A percentile compares a stretch with the other conserved stretches of the same genome.
phyloP scores from a whole-genome alignment of 805 yeast genomes.

The Pichia membranifaciens region DNA sequence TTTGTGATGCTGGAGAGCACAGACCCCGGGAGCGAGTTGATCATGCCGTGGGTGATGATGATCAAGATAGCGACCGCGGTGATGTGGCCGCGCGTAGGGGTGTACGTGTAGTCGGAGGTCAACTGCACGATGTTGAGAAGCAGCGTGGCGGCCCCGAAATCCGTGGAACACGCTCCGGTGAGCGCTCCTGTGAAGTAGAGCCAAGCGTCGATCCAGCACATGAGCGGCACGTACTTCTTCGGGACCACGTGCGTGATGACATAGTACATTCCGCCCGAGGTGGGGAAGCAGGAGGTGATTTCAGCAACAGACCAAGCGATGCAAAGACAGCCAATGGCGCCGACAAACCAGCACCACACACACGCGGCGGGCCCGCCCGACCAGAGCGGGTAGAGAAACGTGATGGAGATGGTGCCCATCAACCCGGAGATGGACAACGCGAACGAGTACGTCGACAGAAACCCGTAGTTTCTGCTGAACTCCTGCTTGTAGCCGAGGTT shows the following conservation, averaged over 20 bases:
- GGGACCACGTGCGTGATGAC: slow-evolving; percentile 45
- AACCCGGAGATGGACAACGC: slow-evolving; percentile 62
- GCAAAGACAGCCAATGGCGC: slow-evolving; percentile 47
- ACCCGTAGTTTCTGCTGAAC: slow-evolving; percentile 50
- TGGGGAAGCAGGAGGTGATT: slow-evolving; percentile 46
- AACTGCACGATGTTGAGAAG: slow-evolving; percentile 41
- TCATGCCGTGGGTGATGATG: slow-evolving; percentile 40
- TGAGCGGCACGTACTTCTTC: slow-evolving; percentile 41
- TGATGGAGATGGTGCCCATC: slow-evolving; percentile 56
- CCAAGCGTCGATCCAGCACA: slow-evolving; percentile 52
- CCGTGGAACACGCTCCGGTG: slow-evolving; percentile 47
- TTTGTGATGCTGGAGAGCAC: slow-evolving; percentile 46
- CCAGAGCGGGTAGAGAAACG: slow-evolving; percentile 40
- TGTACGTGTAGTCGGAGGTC: slow-evolving; percentile 32
- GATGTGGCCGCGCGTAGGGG: slow-evolving; percentile 38
- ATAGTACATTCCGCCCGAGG: slow-evolving; percentile 48
- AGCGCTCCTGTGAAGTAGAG: slow-evolving; percentile 44
- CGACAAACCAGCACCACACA: slow-evolving; percentile 59
- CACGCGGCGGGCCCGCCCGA: slow-evolving; percentile 51
- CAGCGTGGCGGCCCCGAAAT: slow-evolving; percentile 47
- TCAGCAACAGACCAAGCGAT: slow-evolving; percentile 49
- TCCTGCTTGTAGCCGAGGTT: slow-evolving; percentile 58
- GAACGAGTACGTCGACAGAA: slow-evolving; percentile 56
- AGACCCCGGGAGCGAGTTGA: slow-evolving; percentile 49
- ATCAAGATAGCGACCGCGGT: slow-evolving; percentile 50